Conservation (phyloP, 2,329 filamentous ascomycete genomes). For the Phialophora expanda region DNA sequence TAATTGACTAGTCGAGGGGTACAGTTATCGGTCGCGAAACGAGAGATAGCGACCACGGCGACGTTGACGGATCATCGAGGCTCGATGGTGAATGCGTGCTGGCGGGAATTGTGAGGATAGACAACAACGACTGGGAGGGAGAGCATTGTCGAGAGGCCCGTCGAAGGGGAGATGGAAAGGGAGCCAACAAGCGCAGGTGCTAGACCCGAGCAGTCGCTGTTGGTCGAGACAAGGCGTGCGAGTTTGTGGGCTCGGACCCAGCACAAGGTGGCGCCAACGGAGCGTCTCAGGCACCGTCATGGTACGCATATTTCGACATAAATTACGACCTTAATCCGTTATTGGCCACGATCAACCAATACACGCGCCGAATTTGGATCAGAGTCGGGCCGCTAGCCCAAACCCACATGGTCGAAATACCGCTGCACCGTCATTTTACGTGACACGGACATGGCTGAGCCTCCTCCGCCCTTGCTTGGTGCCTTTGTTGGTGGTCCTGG, state of each 20-base stretch:
- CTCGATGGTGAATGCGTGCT: constrained; percentile 33
- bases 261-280: constrained; percentile 15
- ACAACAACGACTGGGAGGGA: constrained; percentile 19
- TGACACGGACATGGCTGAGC: constrained; percentile 23
- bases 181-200: constrained; percentile 23
- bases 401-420: constrained; percentile 16
- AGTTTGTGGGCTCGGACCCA: constrained; percentile 13
- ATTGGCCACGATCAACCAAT: background rate
- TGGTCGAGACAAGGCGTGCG: constrained; percentile 26
- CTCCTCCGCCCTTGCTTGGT: constrained; percentile 5
- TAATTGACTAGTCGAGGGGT: constrained; percentile 33
- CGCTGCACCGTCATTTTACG: constrained; percentile 23
- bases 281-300: constrained; percentile 18
- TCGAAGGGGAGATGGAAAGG: constrained; percentile 27
- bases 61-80: constrained; percentile 41
- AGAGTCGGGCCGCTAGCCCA: constrained; percentile 6
- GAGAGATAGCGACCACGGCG: constrained; percentile 41
- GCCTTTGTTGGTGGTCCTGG: constrained; percentile 14
- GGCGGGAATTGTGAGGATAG: constrained; percentile 16
- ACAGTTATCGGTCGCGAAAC: constrained; percentile 39
- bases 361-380: background rate
- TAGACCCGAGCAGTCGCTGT: constrained; percentile 15
- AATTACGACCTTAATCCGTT: constrained; percentile 5
- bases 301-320: background rate
- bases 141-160: constrained; percentile 22